phyloP scores from a whole-genome alignment of 225 moss, liverwort and hornwort genomes.

The Pseudoscleropodium purum region DNA sequence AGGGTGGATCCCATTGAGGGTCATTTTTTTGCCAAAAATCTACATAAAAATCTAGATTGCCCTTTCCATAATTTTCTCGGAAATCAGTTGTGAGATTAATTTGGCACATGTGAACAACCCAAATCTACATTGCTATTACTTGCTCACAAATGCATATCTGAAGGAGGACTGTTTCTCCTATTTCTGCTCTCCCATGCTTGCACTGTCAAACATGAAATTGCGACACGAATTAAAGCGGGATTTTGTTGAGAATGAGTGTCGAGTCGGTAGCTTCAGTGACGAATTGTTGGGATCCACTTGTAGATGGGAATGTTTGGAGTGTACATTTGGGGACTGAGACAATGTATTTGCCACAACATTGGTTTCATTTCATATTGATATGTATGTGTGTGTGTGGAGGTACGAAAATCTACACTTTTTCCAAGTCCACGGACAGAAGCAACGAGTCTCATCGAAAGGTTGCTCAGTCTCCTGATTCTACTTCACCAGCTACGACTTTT shows the following conservation, averaged over 20 bases:
- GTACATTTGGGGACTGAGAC: no score
- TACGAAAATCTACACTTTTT: not conserved
- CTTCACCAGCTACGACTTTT: not conserved
- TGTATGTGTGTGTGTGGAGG: no score
- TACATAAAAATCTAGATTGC: no score
- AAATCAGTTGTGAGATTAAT: not conserved
- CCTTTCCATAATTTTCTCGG: not conserved
- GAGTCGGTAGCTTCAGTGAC: no score
- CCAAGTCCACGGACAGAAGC: not conserved
- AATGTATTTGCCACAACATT: not conserved
- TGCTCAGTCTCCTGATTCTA: not conserved
- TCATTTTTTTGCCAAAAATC: no score
- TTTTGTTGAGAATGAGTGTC: not conserved
- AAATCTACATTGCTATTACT: not conserved
- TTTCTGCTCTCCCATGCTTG: not conserved
- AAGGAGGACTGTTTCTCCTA: not conserved
- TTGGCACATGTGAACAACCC: not conserved
- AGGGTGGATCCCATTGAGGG: no score
- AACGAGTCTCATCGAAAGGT: not conserved
- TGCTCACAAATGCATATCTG: not conserved
- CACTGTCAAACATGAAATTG: not conserved
- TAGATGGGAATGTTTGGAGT: not conserved
- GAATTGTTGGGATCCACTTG: not conserved
- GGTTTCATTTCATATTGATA: not conserved
- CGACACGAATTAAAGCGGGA: not conserved